Base-by-base conservation (phyloP, 371 early-diverging fungal genomes). In the Blakeslea trispora region DNA sequence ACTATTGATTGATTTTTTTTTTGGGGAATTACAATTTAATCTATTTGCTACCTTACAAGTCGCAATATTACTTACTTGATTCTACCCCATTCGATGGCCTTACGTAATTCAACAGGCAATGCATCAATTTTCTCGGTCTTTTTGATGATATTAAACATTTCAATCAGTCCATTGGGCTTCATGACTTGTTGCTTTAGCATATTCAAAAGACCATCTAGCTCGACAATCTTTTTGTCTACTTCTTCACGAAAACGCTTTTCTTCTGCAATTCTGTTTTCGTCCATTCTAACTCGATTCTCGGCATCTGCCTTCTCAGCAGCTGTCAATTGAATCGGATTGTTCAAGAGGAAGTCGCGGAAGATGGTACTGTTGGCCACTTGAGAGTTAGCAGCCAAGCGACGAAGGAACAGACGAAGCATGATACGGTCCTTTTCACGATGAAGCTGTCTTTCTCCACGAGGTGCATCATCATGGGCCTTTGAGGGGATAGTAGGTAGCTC, bases 11-110 rank as follows among this genome's bases (percentile, higher is more conserved):
- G n/a, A n/a, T n/a, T n/a, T n/a, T n/a, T n/a, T n/a, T n/a, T n/a
- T n/a, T n/a, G n/a, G n/a, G n/a, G n/a, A n/a, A n/a, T n/a, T n/a
- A n/a, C n/a, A n/a, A n/a, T n/a, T n/a, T n/a, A n/a, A n/a, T n/a
- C n/a, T n/a, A n/a, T n/a, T n/a, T n/a, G n/a, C n/a, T n/a, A n/a
- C n/a, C n/a, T n/a, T n/a, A n/a, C n/a, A n/a, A n/a, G n/a, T n/a
- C n/a, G n/a, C 28, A 7, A 28, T 28, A 28, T 3, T 7, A 43
- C 54, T 61, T 71, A 76, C 77, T 71, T 77, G 58, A 84, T 82
- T 57, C 82, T 71, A 11, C 83, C 85, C 85, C 83, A 85, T 53
- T 85, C 84, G 58, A 87, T 72, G 1, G 81, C 76, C 14, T 75
- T 75, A 53, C 70, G 72, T 42, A 82, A 75, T 14, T 80, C 59